Percentiles rank a stretch among this genome's conserved stretches.
phyloP scores from a whole-genome alignment of 352 stramenopile genomes.

The Globisporangium yorkense region DNA sequence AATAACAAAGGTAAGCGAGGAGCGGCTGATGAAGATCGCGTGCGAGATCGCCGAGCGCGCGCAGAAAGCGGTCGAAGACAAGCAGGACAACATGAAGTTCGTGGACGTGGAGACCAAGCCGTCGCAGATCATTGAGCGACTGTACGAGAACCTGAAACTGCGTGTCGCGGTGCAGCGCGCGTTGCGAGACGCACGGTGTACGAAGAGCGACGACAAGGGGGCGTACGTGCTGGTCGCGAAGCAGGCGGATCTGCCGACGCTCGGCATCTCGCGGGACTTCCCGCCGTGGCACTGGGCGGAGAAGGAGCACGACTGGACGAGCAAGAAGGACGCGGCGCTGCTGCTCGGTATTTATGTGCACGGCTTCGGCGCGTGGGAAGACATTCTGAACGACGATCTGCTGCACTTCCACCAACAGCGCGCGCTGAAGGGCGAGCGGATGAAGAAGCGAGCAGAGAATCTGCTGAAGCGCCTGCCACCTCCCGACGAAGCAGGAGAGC shows the following conservation, averaged over 20 bases:
- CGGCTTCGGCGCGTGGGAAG: constrained; percentile 82
- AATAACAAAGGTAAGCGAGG: constrained; percentile 48
- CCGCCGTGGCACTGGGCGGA: constrained; percentile 70
- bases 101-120: constrained; percentile 70
- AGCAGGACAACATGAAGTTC: constrained; percentile 74
- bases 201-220: constrained; percentile 37
- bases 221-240: constrained; percentile 73
- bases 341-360: constrained; percentile 82
- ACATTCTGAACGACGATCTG: constrained; percentile 79
- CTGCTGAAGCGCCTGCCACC: constrained; percentile 67
- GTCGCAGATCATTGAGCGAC: constrained; percentile 67
- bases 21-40: constrained; percentile 49
- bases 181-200: constrained; percentile 38
- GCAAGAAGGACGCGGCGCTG: constrained; percentile 70
- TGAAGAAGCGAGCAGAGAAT: constrained; percentile 84
- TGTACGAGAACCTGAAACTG: constrained; percentile 86
- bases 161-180: constrained; percentile 76
- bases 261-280: constrained; percentile 64
- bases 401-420: constrained; percentile 77
- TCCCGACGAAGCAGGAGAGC: constrained; percentile 50
- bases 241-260: constrained; percentile 51
- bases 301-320: constrained; percentile 78
- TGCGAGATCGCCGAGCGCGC: constrained; percentile 55
- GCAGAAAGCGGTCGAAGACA: constrained; percentile 46
- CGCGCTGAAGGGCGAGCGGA: constrained; percentile 70